Evolutionary conservation across 2,329 filamentous ascomycete species (phyloP).

Genomic region (Colletotrichum australisinense): DNA sequence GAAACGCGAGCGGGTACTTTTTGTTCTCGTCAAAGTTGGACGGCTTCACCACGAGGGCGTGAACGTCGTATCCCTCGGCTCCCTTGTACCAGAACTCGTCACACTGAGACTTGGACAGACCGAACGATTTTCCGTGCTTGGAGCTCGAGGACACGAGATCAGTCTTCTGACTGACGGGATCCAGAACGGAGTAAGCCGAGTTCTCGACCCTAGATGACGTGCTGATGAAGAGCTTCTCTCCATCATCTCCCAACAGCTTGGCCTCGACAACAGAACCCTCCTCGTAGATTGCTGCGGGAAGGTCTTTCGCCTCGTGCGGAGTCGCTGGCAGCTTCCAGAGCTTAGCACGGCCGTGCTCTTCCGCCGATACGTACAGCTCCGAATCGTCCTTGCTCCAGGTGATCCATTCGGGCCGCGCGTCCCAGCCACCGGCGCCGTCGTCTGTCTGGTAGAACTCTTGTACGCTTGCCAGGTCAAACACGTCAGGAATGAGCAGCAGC

Average conservation of each 20-base stretch:
- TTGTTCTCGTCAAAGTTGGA: slow-evolving; percentile 75
- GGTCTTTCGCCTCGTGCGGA: slow-evolving; percentile 58
- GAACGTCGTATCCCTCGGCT: slow-evolving; percentile 72
- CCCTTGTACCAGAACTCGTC: slow-evolving; percentile 76
- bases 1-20: slow-evolving; percentile 82
- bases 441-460: slow-evolving; percentile 71
- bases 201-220: slow-evolving; percentile 79
- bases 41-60: slow-evolving; percentile 76
- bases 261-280: slow-evolving; percentile 67
- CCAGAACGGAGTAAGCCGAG: slow-evolving; percentile 73
- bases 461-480: slow-evolving; percentile 66
- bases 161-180: slow-evolving; percentile 52
- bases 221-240: slow-evolving; percentile 69
- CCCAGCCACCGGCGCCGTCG: slow-evolving; percentile 74
- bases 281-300: slow-evolving; percentile 61
- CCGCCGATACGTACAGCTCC: slow-evolving; percentile 78
- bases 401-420: slow-evolving; percentile 66
- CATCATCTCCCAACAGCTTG: slow-evolving; percentile 59
- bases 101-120: slow-evolving; percentile 72
- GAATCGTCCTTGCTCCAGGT: slow-evolving; percentile 69
- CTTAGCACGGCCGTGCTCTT: slow-evolving; percentile 72
- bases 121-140: slow-evolving; percentile 73
- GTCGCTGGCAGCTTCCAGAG: slow-evolving; percentile 72
- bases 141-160: slow-evolving; percentile 71
- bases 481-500: slow-evolving; percentile 72